A percentile compares a stretch with the other conserved stretches of the same genome.
Evolutionary conservation across 2,329 filamentous ascomycete species (phyloP).

Genomic region (Akanthomyces dipterigenus): DNA sequence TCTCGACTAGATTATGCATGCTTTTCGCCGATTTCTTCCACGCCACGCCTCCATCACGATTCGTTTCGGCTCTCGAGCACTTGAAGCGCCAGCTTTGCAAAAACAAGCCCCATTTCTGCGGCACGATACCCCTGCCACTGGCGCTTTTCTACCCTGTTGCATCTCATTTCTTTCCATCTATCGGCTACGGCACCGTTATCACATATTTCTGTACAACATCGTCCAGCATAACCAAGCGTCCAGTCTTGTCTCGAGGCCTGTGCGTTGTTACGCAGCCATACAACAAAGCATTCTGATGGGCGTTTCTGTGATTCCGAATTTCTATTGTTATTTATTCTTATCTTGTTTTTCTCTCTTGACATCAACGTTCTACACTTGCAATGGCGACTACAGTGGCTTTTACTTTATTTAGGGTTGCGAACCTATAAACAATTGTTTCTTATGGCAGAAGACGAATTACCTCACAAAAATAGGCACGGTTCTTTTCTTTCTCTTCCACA

Average conservation of each 20-base stretch:
- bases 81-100: constrained; percentile 9
- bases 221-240: not conserved
- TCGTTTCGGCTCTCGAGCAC: constrained; percentile 3
- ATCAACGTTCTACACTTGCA: not conserved
- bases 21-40: not conserved
- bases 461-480: not conserved
- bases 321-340: not conserved
- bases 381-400: not conserved
- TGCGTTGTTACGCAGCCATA: not conserved
- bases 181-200: not conserved
- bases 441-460: not conserved
- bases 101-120: constrained; percentile 1
- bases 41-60: not conserved
- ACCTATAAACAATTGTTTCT: not conserved
- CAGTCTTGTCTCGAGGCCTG: not conserved
- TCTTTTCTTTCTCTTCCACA: not conserved
- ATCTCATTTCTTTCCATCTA: not conserved
- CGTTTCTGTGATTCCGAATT: not conserved
- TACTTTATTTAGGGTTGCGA: not conserved
- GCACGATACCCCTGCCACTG: constrained; percentile 12
- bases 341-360: not conserved
- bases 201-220: constrained; percentile 8
- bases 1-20: not conserved
- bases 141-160: constrained; percentile 1
- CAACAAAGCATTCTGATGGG: constrained; percentile 2